Percentiles rank a stretch among this genome's conserved stretches.
phyloP scores from a whole-genome alignment of 768 basidiomycete species.

The Phylloporus arenicola region DNA sequence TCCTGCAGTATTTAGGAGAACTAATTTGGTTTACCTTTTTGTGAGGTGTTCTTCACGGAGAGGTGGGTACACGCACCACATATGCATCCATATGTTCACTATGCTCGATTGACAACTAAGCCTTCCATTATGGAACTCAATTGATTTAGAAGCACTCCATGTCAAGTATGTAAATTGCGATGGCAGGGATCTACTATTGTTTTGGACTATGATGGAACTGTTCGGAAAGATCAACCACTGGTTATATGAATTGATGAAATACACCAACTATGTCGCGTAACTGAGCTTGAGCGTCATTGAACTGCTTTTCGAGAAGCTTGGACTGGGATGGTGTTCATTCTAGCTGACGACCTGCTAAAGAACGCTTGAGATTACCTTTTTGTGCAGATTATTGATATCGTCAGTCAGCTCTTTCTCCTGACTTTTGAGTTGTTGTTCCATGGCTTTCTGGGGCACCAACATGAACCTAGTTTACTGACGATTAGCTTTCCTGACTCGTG shows the following conservation, averaged over 20 bases:
- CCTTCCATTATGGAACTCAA: slow-evolving; percentile 1
- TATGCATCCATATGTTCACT: neutral
- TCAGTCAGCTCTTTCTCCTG: slow-evolving; percentile 83
- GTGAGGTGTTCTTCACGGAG: neutral
- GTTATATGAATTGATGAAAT: neutral
- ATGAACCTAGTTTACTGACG: slow-evolving; percentile 66
- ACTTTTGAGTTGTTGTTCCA: slow-evolving; percentile 68
- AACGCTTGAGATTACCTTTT: slow-evolving; percentile 58
- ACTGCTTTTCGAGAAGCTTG: slow-evolving; percentile 92
- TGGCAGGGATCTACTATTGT: slow-evolving; percentile 14
- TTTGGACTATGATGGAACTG: slow-evolving; percentile 30
- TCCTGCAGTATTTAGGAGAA: neutral
- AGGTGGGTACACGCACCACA: neutral
- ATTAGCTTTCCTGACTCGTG: neutral
- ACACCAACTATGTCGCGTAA: slow-evolving; percentile 74
- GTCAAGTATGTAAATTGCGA: slow-evolving; percentile 8
- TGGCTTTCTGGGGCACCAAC: slow-evolving; percentile 71
- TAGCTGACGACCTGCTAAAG: neutral
- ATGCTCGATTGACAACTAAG: neutral
- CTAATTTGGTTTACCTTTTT: neutral
- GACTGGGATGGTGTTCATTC: slow-evolving; percentile 39
- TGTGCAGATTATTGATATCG: slow-evolving; percentile 73
- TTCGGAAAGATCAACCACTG: slow-evolving; percentile 4
- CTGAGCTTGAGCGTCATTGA: slow-evolving; percentile 83
- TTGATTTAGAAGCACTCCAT: neutral